Percentiles rank a stretch among this genome's conserved stretches.
Conservation (phyloP, 345 rosid genomes). For the Conringia planisiliqua region DNA sequence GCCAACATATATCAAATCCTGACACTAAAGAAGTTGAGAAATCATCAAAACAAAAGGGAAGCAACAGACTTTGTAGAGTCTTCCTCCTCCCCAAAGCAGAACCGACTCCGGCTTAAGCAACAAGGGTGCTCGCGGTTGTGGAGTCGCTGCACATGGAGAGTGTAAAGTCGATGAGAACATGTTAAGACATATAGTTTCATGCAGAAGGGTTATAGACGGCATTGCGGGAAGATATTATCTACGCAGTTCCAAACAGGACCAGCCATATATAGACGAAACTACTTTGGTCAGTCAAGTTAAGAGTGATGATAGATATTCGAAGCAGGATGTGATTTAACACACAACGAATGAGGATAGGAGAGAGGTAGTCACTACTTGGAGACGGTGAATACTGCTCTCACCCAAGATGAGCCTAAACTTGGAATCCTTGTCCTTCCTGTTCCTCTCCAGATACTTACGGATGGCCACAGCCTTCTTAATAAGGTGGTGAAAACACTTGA, state of each 20-base stretch:
- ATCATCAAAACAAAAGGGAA: slow-evolving; percentile 2
- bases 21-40: neutral
- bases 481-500: no score
- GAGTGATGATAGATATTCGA: neutral
- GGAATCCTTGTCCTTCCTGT: slow-evolving; percentile 78
- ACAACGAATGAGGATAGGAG: neutral
- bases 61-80: neutral
- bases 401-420: slow-evolving; percentile 66
- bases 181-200: neutral
- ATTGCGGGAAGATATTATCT: neutral
- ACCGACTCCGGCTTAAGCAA: slow-evolving; percentile 37
- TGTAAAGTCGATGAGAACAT: neutral
- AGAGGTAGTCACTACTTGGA: slow-evolving; percentile 51
- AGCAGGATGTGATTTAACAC: neutral
- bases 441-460: slow-evolving; percentile 68
- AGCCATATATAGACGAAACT: neutral
- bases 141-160: slow-evolving; percentile 50
- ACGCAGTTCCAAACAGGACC: neutral
- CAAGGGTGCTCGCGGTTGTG: slow-evolving; percentile 66
- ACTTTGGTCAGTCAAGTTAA: neutral
- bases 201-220: neutral
- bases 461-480: slow-evolving; percentile 76
- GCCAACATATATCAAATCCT: neutral
- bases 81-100: slow-evolving; percentile 3
- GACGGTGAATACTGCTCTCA: slow-evolving; percentile 75